These are phyloP conservation scores for Triticum turgidum DNA, from an alignment of 176 grass and related monocot species.

Conservation along the genomic window DNA sequence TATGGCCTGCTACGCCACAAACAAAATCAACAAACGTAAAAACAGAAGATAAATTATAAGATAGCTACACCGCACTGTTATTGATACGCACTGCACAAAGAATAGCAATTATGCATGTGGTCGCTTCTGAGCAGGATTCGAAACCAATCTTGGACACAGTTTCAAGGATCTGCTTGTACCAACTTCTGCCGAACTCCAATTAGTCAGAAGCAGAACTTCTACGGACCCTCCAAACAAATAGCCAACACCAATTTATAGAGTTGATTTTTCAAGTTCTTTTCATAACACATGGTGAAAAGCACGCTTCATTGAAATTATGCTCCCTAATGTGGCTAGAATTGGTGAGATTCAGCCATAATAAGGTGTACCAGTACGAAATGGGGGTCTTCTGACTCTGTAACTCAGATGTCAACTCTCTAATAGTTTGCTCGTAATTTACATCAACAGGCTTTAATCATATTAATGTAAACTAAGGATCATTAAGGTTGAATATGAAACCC, in stretches of 20 bases:
- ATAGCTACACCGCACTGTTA: neutral
- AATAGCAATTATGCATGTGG: too few relatives aligned
- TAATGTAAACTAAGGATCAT: neutral
- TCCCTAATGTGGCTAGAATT: neutral
- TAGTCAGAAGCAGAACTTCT: neutral
- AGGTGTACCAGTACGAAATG: neutral
- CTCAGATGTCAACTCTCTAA: neutral
- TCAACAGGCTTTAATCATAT: neutral
- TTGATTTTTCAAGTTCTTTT: neutral
- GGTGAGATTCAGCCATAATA: neutral
- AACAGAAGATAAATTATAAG: neutral
- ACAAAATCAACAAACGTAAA: slow-evolving; percentile 2
- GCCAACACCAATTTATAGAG: neutral
- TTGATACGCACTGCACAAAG: neutral
- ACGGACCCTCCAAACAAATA: neutral
- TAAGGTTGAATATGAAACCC: neutral
- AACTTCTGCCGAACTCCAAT: neutral
- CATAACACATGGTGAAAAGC: neutral
- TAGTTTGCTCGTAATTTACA: slow-evolving; percentile 1
- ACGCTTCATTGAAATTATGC: neutral
- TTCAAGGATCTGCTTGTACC: neutral
- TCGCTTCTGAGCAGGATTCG: neutral
- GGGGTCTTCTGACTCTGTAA: neutral
- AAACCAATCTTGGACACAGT: neutral
- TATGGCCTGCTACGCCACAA: neutral